Conservation (phyloP, 306 rosid genomes). For the Cajanus cajan region DNA sequence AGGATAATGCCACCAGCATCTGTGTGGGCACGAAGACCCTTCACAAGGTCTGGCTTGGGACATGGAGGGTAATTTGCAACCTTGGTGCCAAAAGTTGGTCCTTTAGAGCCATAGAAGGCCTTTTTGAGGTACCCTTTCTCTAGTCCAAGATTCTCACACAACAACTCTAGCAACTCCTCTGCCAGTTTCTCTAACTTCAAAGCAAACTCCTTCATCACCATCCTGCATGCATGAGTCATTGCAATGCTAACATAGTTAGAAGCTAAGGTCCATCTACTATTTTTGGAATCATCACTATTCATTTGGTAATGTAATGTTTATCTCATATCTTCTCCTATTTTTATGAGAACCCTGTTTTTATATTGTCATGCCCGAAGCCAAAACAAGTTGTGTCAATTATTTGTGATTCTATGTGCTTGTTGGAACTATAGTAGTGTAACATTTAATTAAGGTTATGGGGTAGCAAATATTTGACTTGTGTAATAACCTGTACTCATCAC, state of each 20-base stretch:
- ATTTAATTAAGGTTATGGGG: background rate
- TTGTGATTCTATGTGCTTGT: background rate
- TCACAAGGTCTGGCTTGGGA: slow-evolving; percentile 29
- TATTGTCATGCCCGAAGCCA: too few relatives aligned
- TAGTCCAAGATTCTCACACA: too few relatives aligned
- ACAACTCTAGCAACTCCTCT: background rate
- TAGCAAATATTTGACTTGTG: too few relatives aligned
- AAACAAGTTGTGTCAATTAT: background rate
- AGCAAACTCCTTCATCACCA: slow-evolving; percentile 28
- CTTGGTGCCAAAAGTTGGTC: slow-evolving; percentile 29
- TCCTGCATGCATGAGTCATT: slow-evolving; percentile 23
- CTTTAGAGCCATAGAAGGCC: slow-evolving; percentile 12
- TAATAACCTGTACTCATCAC: slow-evolving; percentile 62
- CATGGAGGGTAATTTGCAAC: slow-evolving; percentile 30
- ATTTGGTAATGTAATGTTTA: background rate
- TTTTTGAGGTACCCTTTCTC: background rate
- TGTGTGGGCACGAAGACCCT: slow-evolving; percentile 26
- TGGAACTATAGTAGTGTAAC: background rate
- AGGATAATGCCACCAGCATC: slow-evolving; percentile 25
- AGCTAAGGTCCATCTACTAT: background rate
- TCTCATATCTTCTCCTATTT: background rate
- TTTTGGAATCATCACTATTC: background rate
- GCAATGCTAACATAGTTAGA: too few relatives aligned
- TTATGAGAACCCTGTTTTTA: background rate
- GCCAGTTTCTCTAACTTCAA: slow-evolving; percentile 23